These are phyloP conservation scores for Cynara cardunculus DNA, from an alignment of 129 eudicot genomes.

Conservation along the genomic window DNA sequence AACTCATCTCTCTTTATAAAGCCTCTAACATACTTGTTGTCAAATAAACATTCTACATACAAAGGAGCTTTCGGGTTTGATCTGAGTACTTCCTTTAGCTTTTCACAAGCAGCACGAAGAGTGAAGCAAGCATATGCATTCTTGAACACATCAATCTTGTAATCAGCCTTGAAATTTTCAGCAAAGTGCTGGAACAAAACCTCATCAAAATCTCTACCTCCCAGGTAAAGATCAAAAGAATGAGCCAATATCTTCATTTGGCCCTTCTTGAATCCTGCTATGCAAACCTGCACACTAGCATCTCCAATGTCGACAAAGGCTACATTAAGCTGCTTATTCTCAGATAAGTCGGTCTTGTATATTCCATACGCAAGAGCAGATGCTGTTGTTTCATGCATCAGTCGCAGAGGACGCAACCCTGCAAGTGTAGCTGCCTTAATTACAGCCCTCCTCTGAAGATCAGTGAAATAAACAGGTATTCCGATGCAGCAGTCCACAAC, in stretches of 20 bases:
- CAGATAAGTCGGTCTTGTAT: constrained; percentile 84
- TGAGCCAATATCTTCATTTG: constrained; percentile 75
- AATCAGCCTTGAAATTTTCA: constrained; percentile 66
- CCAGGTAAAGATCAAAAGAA: constrained; percentile 66
- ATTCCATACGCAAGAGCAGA: constrained; percentile 94
- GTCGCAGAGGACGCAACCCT: constrained; percentile 77
- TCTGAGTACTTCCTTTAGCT: constrained; percentile 77
- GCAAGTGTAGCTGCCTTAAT: constrained; percentile 81
- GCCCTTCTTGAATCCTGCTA: constrained; percentile 91
- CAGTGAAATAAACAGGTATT: constrained; percentile 79
- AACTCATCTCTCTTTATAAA: constrained; percentile 77
- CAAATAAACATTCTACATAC: constrained; percentile 83
- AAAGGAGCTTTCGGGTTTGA: constrained; percentile 87
- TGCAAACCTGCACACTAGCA: constrained; percentile 85
- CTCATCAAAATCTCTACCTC: constrained; percentile 91
- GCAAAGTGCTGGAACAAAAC: constrained; percentile 80
- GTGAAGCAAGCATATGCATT: constrained; percentile 78
- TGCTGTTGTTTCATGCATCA: constrained; percentile 91
- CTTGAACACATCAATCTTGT: constrained; percentile 72
- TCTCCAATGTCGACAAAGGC: constrained; percentile 90
- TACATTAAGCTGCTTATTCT: constrained; percentile 68
- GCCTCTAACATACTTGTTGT: constrained; percentile 81
- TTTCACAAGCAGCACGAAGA: constrained; percentile 80
- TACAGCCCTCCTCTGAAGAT: constrained; percentile 87
- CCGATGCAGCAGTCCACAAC: constrained; percentile 94